Conservation (phyloP, 257 asterid species). For the Solanum peruvianum region DNA sequence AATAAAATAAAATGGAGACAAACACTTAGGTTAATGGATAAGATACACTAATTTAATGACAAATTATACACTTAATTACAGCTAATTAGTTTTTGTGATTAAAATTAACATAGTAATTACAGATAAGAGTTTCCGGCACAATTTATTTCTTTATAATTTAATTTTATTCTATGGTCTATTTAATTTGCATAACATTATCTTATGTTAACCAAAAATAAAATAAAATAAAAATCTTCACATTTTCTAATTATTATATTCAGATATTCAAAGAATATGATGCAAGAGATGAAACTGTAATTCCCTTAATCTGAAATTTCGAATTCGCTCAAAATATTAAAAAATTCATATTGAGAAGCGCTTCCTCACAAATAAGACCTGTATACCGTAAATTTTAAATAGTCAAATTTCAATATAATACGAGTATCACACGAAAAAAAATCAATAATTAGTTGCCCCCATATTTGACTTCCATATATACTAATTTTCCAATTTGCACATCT, state of each 20-base stretch:
- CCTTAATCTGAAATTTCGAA: accelerated
- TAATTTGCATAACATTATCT: neutral
- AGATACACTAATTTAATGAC: neutral
- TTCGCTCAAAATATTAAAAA: accelerated
- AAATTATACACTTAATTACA: neutral
- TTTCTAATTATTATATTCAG: neutral
- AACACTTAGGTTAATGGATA: neutral
- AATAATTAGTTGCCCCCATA: neutral
- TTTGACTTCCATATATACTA: neutral
- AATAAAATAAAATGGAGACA: neutral
- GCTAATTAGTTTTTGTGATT: neutral
- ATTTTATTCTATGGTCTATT: neutral
- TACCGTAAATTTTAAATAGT: accelerated
- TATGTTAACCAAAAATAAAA: neutral
- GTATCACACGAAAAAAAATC: too few relatives aligned
- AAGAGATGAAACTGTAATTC: accelerated
- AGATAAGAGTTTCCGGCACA: neutral
- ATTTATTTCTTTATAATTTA: neutral
- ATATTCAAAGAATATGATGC: accelerated
- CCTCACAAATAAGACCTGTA: too few relatives aligned
- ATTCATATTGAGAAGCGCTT: accelerated
- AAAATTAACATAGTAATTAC: neutral
- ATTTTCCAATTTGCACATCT: neutral
- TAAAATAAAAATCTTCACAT: neutral
- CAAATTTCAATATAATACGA: too few relatives aligned